Base-by-base conservation (phyloP, 495 filamentous ascomycete genomes). In the Margaritispora aquatica region DNA sequence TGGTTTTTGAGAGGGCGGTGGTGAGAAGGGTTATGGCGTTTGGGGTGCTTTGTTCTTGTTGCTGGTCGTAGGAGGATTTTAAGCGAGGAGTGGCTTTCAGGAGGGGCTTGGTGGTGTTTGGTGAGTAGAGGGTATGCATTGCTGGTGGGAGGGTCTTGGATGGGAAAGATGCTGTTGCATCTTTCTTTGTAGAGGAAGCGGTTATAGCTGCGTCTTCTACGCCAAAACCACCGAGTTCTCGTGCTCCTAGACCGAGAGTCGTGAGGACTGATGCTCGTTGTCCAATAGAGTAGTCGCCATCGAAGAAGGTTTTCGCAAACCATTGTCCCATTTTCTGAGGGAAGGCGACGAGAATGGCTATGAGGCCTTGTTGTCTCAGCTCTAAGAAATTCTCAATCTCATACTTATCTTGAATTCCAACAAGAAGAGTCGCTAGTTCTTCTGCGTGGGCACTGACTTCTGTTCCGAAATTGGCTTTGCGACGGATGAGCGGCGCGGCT, bases 251-350 rank as follows among this genome's bases (percentile, higher is more conserved):
- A 15, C 93, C 92, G 19, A 97, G 74, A 4, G 87, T 84, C 52
- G 87, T 88, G 36, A 97, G 85, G 36, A 97, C 78, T 0, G 87
- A 83, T 11, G 86, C 87, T 31, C 94, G 80, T 66, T 97, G 93
- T 0, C 83, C 79, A 49, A 97, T 76, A 0, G 91, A 96, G 64
- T 93, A 89, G 63, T 97, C 95, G 10, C 92, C 95, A 38, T 88
- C 87, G 68, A 96, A 97, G 73, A 93, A 96, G 0, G 88, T 85
- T 55, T 84, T 85, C 1, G 88, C 81, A 57, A 96, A 89, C 86
- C 90, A 93, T 34, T 79, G 85, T 1, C 85, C 92, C 84, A 96
- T 90, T 48, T 78, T 79, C 20, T 82, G 68, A 0, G 95, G 91
- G 63, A 88, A 80, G 1, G 89, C 85, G 21, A 93, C 78, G 9